phyloP scores from a whole-genome alignment of 164 flowering plant species.

The Berberis vulgaris region DNA sequence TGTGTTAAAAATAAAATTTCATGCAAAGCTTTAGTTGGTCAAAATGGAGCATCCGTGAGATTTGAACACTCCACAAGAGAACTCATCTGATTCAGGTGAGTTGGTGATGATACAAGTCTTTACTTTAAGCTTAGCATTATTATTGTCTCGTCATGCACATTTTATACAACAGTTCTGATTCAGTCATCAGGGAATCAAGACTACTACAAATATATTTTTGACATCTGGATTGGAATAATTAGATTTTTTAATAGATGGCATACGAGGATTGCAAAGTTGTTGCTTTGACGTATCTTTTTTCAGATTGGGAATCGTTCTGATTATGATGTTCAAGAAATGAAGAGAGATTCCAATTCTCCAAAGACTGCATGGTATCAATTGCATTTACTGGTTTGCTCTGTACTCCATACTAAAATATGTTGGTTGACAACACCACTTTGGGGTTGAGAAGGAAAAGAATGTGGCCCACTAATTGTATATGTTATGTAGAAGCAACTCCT shows the following conservation, averaged over 20 bases:
- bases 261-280: background rate
- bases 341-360: slow-evolving; percentile 6
- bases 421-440: background rate
- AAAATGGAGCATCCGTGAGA: too few species aligned
- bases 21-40: too few species aligned
- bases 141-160: too few species aligned
- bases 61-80: too few species aligned
- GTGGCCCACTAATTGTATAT: background rate
- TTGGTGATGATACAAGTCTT: too few species aligned
- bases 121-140: too few species aligned
- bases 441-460: slow-evolving; percentile 2
- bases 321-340: slow-evolving; percentile 3
- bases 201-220: too few species aligned
- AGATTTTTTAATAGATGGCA: background rate
- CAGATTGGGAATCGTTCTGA: background rate
- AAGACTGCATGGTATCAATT: background rate
- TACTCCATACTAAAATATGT: background rate
- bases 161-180: too few species aligned
- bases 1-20: too few species aligned
- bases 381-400: background rate
- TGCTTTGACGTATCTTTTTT: background rate
- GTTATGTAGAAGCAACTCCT: slow-evolving; percentile 2
- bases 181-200: too few species aligned
- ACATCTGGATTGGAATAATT: background rate
- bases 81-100: too few species aligned